Conservation (phyloP, 495 filamentous ascomycete species). For the Aeminium ludgeri region DNA sequence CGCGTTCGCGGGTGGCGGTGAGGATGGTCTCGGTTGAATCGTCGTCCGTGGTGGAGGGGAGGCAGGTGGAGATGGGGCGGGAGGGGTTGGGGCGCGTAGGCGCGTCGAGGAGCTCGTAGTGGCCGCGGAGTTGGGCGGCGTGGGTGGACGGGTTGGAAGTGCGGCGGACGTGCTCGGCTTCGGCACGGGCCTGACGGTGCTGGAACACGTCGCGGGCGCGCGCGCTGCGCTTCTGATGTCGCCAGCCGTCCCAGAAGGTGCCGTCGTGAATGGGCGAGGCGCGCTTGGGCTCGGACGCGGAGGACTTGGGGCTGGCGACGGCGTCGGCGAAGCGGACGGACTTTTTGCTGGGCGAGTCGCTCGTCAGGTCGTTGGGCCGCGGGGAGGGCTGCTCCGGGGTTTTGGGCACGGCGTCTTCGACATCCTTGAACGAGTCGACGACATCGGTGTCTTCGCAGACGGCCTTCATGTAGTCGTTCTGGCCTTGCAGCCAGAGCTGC, state of each 20-base stretch:
- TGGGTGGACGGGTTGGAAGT: slow-evolving; percentile 29
- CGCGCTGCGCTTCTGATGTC: slow-evolving; percentile 43
- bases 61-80: slow-evolving; percentile 23
- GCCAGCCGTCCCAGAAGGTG: slow-evolving; percentile 85
- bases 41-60: slow-evolving; percentile 19
- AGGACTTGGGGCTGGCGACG: background rate
- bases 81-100: slow-evolving; percentile 33
- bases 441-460: slow-evolving; percentile 44
- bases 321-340: slow-evolving; percentile 59
- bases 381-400: slow-evolving; percentile 7
- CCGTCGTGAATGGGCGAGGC: slow-evolving; percentile 39
- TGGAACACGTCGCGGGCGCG: slow-evolving; percentile 57
- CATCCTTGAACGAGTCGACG: slow-evolving; percentile 22
- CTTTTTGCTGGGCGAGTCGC: slow-evolving; percentile 36
- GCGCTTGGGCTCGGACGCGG: slow-evolving; percentile 2
- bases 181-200: slow-evolving; percentile 68
- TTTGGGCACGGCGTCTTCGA: slow-evolving; percentile 22
- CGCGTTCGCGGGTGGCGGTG: slow-evolving; percentile 52
- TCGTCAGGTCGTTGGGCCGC: background rate
- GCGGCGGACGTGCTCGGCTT: slow-evolving; percentile 72
- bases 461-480: slow-evolving; percentile 58
- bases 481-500: slow-evolving; percentile 61
- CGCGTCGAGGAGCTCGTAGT: slow-evolving; percentile 46
- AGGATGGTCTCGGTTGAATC: slow-evolving; percentile 44
- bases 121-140: slow-evolving; percentile 53